Conservation (phyloP, 306 rosid genomes). For the Coriaria nepalensis region DNA sequence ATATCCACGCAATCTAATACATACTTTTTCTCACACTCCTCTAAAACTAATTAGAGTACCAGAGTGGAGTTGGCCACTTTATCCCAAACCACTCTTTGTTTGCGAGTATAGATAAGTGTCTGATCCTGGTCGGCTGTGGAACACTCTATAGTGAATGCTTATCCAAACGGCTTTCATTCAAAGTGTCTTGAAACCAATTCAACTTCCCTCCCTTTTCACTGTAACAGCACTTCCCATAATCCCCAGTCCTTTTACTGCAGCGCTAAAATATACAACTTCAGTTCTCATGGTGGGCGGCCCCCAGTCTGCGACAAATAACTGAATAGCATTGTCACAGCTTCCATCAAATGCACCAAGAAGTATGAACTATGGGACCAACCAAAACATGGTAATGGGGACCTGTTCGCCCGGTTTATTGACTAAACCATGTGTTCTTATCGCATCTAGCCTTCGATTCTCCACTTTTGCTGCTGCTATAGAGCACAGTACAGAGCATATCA, state of each 20-base stretch:
- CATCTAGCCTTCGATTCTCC: conserved; percentile 14
- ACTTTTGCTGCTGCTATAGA: conserved; percentile 20
- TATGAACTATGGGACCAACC: conserved; percentile 24
- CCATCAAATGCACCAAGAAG: conserved; percentile 14
- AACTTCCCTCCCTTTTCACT: conserved; percentile 8
- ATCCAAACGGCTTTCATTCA: conserved; percentile 21
- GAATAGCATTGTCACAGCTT: neutral
- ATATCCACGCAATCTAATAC: too few species aligned
- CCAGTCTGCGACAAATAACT: neutral
- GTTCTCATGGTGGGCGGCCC: neutral
- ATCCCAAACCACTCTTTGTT: too few species aligned
- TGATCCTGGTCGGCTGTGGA: too few species aligned
- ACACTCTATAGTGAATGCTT: too few species aligned
- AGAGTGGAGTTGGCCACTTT: too few species aligned
- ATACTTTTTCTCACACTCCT: too few species aligned
- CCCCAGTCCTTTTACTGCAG: conserved; percentile 17
- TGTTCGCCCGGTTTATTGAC: neutral
- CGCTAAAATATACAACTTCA: neutral
- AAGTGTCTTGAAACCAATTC: conserved; percentile 22
- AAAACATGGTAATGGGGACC: conserved; percentile 19
- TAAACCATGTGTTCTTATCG: conserved; percentile 3
- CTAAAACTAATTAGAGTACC: too few species aligned
- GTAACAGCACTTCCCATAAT: conserved; percentile 10
- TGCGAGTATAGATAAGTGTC: too few species aligned
- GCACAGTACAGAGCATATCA: conserved; percentile 15